Percentiles rank a stretch among this genome's conserved stretches.
These are phyloP conservation scores for Starmera dryadoides DNA, from an alignment of 805 yeast species.

Conservation along the genomic window DNA sequence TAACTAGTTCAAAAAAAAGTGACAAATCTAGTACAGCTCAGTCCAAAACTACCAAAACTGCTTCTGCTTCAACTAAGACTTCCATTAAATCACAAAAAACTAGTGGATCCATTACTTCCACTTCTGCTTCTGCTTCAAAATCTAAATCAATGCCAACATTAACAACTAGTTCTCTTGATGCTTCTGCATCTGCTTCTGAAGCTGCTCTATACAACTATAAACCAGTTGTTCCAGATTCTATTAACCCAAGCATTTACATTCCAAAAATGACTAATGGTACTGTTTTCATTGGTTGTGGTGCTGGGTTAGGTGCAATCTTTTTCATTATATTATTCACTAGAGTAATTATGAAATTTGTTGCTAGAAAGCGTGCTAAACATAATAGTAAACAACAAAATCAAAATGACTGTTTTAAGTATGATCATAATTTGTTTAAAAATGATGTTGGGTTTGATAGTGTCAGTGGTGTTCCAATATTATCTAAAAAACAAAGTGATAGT, in stretches of 20 bases:
- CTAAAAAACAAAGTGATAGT: constrained; percentile 16
- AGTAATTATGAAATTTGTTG: constrained; percentile 16
- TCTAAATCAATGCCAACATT: no score
- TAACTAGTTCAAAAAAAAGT: neutral
- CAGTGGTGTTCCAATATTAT: constrained; percentile 6
- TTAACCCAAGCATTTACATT: constrained; percentile 50
- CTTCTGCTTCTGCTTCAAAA: constrained; percentile 6
- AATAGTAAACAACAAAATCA: constrained; percentile 10
- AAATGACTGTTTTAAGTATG: constrained; percentile 13
- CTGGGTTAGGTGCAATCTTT: constrained; percentile 45
- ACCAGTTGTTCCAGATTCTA: constrained; percentile 15
- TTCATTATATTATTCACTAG: constrained; percentile 17
- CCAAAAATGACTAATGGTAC: constrained; percentile 56
- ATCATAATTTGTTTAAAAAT: constrained; percentile 14
- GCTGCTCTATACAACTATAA: constrained; percentile 13
- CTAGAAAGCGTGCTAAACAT: constrained; percentile 21
- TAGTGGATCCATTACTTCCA: constrained; percentile 16
- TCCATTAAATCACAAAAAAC: neutral
- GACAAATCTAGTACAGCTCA: neutral
- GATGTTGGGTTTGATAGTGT: constrained; percentile 12
- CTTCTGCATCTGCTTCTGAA: neutral
- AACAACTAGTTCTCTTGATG: neutral
- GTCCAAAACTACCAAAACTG: constrained; percentile 7
- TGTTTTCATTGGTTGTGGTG: constrained; percentile 73
- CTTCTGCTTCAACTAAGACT: constrained; percentile 1